Evolutionary conservation across 352 stramenopile genomes (phyloP), one percentile per base, ranked within the genome.

Genomic region (Globisporangium sylvaticum): DNA sequence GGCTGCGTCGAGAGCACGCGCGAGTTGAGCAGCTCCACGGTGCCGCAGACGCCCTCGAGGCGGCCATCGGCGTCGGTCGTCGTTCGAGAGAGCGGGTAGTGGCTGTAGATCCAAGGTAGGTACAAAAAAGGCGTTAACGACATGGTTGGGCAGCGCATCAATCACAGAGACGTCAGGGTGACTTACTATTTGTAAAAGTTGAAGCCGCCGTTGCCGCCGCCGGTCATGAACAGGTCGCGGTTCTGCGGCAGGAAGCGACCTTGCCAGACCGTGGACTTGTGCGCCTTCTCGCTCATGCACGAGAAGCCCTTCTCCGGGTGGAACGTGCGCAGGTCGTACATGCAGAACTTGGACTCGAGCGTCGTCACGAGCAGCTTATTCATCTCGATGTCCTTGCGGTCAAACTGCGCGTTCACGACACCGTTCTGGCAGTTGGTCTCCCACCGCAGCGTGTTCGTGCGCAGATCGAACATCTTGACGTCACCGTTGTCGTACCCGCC

Each of bases 141-240:
- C n/a, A n/a, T n/a, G n/a, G n/a, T n/a, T n/a, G n/a, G n/a, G 25
- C 34, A 29, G 22, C 6, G 12, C 4, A 15, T 12, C 34, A 46
- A 58, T 3, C 39, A 37, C 18, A 10, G 20, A 34, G 31, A 10
- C 31, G 1, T 7, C 31, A 34, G 6, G 31, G 31, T 34, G 6
- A 97, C 95, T 66, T 84, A 91, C 81, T 99, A 99, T 78, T 98
- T 98, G 88, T 99, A 98, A 55, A 98, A 63, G 68, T 98, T 99
- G 74, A 98, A 96, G 27, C 96, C 95, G 10, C 96, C 96, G 71
- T 99, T 98, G 50, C 96, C 97, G 52, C 97, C 96, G 25, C 90
- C 90, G 5, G 96, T 98, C 87, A 98, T 97, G 71, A 98, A 98
- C 34, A 99, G 55, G 69, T 99, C 97, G 9, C 97, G 81, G 71